Conservation (phyloP, 306 rosid species). For the Gastrolobium bilobum region DNA sequence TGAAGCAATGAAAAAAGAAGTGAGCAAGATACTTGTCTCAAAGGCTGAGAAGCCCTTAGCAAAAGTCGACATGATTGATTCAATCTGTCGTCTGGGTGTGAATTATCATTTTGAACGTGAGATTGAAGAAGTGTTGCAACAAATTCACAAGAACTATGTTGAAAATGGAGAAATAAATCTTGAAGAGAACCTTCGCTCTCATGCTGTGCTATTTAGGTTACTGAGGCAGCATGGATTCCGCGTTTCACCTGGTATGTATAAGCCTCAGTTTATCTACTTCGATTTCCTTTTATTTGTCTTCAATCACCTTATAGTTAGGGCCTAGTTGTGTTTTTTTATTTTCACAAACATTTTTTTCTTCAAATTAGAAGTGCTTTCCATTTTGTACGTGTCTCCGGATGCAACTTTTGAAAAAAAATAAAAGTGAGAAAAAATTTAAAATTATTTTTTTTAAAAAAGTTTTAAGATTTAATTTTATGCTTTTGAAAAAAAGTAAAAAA, state of each 20-base stretch:
- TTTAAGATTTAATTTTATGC: too few species aligned
- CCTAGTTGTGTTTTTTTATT: not conserved
- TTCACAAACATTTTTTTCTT: too few species aligned
- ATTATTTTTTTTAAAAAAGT: too few species aligned
- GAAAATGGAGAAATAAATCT: not conserved
- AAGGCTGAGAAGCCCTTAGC: not conserved
- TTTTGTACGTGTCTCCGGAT: too few species aligned
- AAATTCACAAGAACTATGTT: conserved; percentile 9
- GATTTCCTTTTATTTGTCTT: not conserved
- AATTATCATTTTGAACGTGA: conserved; percentile 56
- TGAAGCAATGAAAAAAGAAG: conserved; percentile 42
- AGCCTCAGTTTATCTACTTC: not conserved
- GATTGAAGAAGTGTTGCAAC: conserved; percentile 40
- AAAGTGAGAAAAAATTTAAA: too few species aligned
- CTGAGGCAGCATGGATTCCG: conserved; percentile 57
- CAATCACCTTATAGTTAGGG: not conserved
- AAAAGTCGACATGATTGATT: conserved; percentile 49
- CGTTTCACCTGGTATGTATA: conserved; percentile 45
- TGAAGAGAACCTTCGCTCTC: conserved; percentile 32
- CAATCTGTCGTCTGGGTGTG: conserved; percentile 59
- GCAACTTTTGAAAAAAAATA: too few species aligned
- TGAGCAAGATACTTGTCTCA: conserved; percentile 47
- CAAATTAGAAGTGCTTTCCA: too few species aligned
- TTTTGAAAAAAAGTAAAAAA: too few species aligned
- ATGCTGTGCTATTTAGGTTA: conserved; percentile 59